Evolutionary conservation across 352 stramenopile species (phyloP), one percentile per base, ranked within the genome.

Genomic region (Pythium plurisporium): DNA sequence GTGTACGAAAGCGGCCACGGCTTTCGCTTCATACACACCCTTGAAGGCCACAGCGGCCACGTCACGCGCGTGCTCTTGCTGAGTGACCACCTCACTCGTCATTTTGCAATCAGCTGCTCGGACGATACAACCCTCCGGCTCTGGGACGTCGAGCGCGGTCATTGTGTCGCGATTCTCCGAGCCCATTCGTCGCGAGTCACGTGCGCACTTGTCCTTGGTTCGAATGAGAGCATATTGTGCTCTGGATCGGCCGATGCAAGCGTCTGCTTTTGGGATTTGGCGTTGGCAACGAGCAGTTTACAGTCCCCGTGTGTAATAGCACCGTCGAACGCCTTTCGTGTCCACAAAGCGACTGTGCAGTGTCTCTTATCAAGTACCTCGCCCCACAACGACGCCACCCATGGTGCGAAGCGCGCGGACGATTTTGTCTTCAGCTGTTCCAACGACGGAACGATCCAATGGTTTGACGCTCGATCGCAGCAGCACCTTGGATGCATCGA

Each of bases 401-500:
- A n/a, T n/a, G n/a, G n/a, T n/a, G n/a, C n/a, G n/a, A n/a, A n/a
- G n/a, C n/a, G 33, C 9, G 26, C 30, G 1, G 25, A 27, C 14
- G 45, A 62, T 6, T n/a, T 80, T n/a, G 62, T 89, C 5, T 64
- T 82, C 19, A 87, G 73, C 29, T 74, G 77, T 20, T 91, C 82
- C n/a, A 91, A 79, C 62, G 79, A 91, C 27, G 77, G 79, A 0
- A 83, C 72, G 5, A 87, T 91, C 36, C 82, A 91, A 34, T 67
- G 83, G 34, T 91, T 89, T 52, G 74, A 80, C 26, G 59, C 69
- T 0, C 52, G 47, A 15, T 74, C 64, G 1, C 59, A 81, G 23
- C 47, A 75, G 26, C 70, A 85, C 40, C 49, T 86, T n/a, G 70
- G 72, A 5, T 67, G 59, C 1, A 38, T 91, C 5, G 70, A 79